These are phyloP conservation scores for Aspergillus fumigatus DNA, from an alignment of 2,329 filamentous ascomycete genomes.

Conservation along the genomic window DNA sequence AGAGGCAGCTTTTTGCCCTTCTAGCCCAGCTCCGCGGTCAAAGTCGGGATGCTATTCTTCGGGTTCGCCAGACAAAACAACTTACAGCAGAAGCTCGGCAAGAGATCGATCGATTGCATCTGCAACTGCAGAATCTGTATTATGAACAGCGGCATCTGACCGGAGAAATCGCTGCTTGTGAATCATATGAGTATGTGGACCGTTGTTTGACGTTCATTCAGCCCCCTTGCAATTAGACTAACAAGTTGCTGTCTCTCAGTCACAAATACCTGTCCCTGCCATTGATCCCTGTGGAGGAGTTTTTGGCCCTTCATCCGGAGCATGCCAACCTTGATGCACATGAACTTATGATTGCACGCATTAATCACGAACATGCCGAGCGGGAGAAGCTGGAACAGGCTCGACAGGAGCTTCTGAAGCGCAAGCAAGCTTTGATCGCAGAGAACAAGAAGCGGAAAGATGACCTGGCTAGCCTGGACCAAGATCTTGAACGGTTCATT, in stretches of 20 bases:
- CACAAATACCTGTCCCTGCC: slow-evolving; percentile 86
- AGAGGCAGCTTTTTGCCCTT: slow-evolving; percentile 74
- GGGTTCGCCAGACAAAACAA: slow-evolving; percentile 79
- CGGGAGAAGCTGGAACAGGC: slow-evolving; percentile 81
- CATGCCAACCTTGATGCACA: slow-evolving; percentile 69
- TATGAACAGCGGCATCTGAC: slow-evolving; percentile 91
- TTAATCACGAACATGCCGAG: slow-evolving; percentile 83
- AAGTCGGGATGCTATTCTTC: slow-evolving; percentile 75
- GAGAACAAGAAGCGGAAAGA: slow-evolving; percentile 92
- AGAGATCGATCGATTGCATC: slow-evolving; percentile 84
- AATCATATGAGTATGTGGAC: slow-evolving; percentile 75
- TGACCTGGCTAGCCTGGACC: slow-evolving; percentile 83
- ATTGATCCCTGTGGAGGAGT: slow-evolving; percentile 77
- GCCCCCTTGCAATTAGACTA: slow-evolving; percentile 1
- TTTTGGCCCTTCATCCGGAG: slow-evolving; percentile 71
- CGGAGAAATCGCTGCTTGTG: slow-evolving; percentile 84
- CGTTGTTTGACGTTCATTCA: slow-evolving; percentile 2
- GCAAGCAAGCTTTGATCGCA: slow-evolving; percentile 64
- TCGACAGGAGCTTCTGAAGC: slow-evolving; percentile 69
- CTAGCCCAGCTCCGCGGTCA: slow-evolving; percentile 75
- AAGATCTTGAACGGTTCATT: slow-evolving; percentile 89
- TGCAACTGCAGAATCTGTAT: slow-evolving; percentile 91
- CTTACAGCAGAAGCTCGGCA: slow-evolving; percentile 81
- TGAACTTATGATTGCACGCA: slow-evolving; percentile 80
- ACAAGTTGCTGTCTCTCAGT: slow-evolving; percentile 9